phyloP scores from a whole-genome alignment of 2,329 filamentous ascomycete genomes.

The Scytalidium sp. region DNA sequence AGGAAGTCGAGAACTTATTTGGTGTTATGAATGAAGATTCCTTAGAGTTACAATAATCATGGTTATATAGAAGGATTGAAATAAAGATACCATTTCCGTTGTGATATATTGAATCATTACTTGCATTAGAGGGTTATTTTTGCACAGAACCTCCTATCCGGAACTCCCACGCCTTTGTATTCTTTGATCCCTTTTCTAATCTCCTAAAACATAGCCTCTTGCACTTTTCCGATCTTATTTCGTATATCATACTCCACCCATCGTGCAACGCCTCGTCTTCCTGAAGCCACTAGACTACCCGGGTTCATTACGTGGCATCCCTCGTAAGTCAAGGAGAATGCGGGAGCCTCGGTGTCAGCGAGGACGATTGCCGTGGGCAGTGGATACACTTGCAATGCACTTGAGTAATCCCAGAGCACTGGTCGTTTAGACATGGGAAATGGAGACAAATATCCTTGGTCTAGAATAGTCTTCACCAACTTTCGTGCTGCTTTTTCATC shows the following conservation, averaged over 20 bases:
- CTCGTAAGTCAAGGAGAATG: constrained; percentile 89
- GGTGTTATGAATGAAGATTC: constrained; percentile 60
- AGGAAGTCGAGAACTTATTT: constrained; percentile 61
- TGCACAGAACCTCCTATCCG: constrained; percentile 1
- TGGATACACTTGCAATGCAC: constrained; percentile 78
- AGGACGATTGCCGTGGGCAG: constrained; percentile 81
- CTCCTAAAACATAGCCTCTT: constrained; percentile 23
- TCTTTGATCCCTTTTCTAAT: background rate
- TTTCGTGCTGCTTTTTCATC: constrained; percentile 60
- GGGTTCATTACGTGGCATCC: constrained; percentile 97
- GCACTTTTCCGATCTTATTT: constrained; percentile 23
- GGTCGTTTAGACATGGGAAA: constrained; percentile 79
- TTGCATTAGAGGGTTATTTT: constrained; percentile 1
- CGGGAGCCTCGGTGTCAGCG: constrained; percentile 75
- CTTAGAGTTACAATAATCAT: constrained; percentile 47
- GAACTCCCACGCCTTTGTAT: constrained; percentile 1
- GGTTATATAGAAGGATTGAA: background rate
- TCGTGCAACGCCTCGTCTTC: constrained; percentile 64
- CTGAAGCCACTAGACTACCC: constrained; percentile 68
- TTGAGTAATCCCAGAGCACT: constrained; percentile 84
- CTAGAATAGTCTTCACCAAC: constrained; percentile 86
- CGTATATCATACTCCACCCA: constrained; percentile 85
- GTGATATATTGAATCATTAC: background rate
- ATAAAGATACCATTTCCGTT: no score
- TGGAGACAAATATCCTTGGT: constrained; percentile 85